Conservation (phyloP, 2,329 filamentous ascomycete genomes). For the Colletotrichum truncatum region DNA sequence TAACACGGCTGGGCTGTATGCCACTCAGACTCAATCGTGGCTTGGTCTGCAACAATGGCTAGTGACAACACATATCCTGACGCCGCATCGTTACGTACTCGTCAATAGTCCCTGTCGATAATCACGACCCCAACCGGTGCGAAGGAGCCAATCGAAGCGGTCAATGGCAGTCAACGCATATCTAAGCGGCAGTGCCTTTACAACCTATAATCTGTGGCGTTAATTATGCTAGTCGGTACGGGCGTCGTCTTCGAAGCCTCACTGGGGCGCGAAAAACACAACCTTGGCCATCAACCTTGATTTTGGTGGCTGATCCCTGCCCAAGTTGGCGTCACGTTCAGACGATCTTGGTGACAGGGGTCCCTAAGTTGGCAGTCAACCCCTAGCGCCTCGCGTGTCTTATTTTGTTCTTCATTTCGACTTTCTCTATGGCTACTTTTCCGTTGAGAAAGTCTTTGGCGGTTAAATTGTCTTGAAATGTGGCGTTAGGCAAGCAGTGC, state of each 20-base stretch:
- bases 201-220: constrained; percentile 3
- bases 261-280: not conserved
- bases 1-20: not conserved
- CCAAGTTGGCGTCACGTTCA: constrained; percentile 7
- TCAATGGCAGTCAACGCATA: not conserved
- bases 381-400: constrained; percentile 15
- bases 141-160: not conserved
- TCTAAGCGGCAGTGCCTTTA: not conserved
- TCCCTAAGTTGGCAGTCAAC: constrained; percentile 20
- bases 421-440: not conserved
- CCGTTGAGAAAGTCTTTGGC: not conserved
- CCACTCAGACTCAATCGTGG: not conserved
- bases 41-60: not conserved
- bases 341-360: not conserved
- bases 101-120: not conserved
- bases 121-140: not conserved
- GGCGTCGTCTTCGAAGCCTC: not conserved
- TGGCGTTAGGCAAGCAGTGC: not conserved
- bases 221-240: not conserved
- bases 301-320: constrained; percentile 10
- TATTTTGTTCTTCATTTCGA: not conserved
- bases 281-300: constrained; percentile 11
- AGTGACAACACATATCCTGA: not conserved
- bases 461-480: not conserved
- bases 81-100: not conserved